Evolutionary conservation across 371 early-diverging fungal species (phyloP).

Genomic region (Syncephalastrum contaminatum): DNA sequence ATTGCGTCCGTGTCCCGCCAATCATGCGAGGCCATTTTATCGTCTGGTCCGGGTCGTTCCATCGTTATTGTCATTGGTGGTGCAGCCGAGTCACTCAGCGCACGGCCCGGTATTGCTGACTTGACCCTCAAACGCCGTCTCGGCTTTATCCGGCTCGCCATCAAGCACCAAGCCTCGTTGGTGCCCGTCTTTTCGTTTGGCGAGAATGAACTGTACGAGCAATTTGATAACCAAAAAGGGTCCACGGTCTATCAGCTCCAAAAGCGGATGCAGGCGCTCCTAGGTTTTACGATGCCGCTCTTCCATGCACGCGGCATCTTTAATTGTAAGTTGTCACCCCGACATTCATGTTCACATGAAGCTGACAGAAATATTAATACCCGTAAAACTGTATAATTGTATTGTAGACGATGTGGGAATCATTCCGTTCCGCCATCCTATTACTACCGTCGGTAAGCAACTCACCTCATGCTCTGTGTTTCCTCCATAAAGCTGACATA

Average conservation of each 20-base stretch:
- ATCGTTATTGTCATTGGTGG: conserved; percentile 80
- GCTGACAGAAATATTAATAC: not conserved
- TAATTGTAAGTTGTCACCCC: conserved; percentile 50
- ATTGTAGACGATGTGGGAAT: conserved; percentile 53
- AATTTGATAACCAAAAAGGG: conserved; percentile 52
- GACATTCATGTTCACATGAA: not conserved
- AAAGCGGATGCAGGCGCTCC: conserved; percentile 53
- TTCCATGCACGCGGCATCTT: conserved; percentile 78
- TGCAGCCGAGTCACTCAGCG: conserved; percentile 72
- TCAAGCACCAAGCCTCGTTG: conserved; percentile 63
- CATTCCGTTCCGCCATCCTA: conserved; percentile 55
- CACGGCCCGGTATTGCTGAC: conserved; percentile 64
- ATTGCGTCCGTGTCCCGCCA: conserved; percentile 73
- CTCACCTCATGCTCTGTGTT: not conserved
- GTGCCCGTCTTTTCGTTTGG: conserved; percentile 83
- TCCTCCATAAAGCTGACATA: conserved; percentile 1
- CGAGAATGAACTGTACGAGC: conserved; percentile 80
- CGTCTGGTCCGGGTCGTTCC: conserved; percentile 76
- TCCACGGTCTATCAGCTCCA: conserved; percentile 58
- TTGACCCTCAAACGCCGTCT: conserved; percentile 69
- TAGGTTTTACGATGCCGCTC: conserved; percentile 72
- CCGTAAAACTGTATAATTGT: not conserved
- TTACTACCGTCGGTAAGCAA: conserved; percentile 51
- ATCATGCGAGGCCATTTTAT: conserved; percentile 74
- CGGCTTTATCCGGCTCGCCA: conserved; percentile 84